Percentiles rank a stretch among this genome's conserved stretches.
phyloP scores from a whole-genome alignment of 345 rosid species.

The Pelargonium nanum region DNA sequence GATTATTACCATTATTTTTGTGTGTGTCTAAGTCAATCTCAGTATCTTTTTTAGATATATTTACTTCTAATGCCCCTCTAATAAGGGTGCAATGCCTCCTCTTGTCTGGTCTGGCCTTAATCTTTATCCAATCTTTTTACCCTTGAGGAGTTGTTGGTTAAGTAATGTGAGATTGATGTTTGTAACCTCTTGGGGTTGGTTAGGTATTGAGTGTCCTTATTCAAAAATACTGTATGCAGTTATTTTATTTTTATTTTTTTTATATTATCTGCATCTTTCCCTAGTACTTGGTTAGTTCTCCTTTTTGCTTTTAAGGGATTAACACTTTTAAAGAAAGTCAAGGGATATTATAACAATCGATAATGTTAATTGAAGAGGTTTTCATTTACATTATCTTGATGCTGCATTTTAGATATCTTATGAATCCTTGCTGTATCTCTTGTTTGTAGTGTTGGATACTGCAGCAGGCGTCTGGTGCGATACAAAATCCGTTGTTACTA shows the following conservation, averaged over 20 bases:
- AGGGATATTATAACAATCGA: neutral
- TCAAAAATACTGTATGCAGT: too few species aligned
- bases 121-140: too few species aligned
- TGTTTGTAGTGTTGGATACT: conserved; percentile 79
- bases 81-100: neutral
- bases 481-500: conserved; percentile 92
- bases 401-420: neutral
- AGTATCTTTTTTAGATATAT: neutral
- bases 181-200: too few species aligned
- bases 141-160: too few species aligned
- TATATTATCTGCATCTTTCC: too few species aligned
- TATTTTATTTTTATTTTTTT: neutral
- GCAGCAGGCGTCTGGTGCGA: conserved; percentile 99
- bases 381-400: neutral
- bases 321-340: neutral
- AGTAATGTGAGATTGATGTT: too few species aligned
- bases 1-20: neutral
- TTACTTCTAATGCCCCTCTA: neutral
- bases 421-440: conserved; percentile 7
- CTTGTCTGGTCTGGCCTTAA: neutral
- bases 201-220: too few species aligned
- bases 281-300: too few species aligned
- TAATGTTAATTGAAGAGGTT: neutral
- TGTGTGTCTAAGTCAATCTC: neutral
- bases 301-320: too few species aligned